A percentile compares a stretch with the other conserved stretches of the same genome.
Evolutionary conservation across 345 rosid species (phyloP).

Genomic region (Aethionema arabicum): DNA sequence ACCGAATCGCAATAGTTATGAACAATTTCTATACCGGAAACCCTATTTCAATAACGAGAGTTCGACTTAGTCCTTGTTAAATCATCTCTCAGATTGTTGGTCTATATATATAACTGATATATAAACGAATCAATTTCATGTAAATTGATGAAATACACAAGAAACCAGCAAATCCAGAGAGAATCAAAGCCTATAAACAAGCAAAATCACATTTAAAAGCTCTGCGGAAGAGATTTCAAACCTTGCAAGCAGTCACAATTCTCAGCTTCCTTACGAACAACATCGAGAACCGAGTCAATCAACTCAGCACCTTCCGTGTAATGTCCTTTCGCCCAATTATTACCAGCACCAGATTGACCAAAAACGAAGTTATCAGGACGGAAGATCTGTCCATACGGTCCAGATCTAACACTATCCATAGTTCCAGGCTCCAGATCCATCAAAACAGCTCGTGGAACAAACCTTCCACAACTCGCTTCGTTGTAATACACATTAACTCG

Average conservation of each 20-base stretch:
- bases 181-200: background rate
- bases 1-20: background rate
- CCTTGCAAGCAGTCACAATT: slow-evolving; percentile 24
- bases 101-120: no score
- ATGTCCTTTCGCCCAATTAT: slow-evolving; percentile 26
- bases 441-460: slow-evolving; percentile 54
- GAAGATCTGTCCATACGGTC: slow-evolving; percentile 4
- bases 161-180: no score
- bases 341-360: slow-evolving; percentile 10
- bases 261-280: slow-evolving; percentile 22
- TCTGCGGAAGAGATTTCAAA: background rate
- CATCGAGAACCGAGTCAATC: slow-evolving; percentile 23
- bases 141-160: no score
- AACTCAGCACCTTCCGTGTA: slow-evolving; percentile 22
- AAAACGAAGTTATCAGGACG: slow-evolving; percentile 12
- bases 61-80: no score
- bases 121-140: no score
- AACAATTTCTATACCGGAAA: no score
- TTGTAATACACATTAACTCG: slow-evolving; percentile 63
- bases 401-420: slow-evolving; percentile 40
- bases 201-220: background rate
- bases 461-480: slow-evolving; percentile 58
- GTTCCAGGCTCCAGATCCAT: slow-evolving; percentile 71
- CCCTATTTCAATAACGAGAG: no score
- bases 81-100: no score